Evolutionary conservation across 495 filamentous ascomycete genomes (phyloP).

Genomic region (Penicillium roqueforti): DNA sequence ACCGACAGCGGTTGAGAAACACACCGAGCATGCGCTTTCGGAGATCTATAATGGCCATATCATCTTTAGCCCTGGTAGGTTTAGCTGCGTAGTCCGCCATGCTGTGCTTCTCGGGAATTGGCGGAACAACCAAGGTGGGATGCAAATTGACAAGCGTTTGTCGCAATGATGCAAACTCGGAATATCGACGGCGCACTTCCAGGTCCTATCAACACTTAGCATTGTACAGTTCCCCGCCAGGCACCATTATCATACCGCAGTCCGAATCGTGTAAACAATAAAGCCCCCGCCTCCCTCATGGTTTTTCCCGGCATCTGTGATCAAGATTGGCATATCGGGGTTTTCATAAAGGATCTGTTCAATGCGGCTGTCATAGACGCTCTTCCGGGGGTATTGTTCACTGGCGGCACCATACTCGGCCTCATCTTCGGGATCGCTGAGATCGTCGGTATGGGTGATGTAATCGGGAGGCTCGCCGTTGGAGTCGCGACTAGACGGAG

Average conservation of each 20-base stretch:
- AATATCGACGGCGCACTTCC: slow-evolving; percentile 91
- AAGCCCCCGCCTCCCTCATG: slow-evolving; percentile 82
- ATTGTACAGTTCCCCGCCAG: not conserved
- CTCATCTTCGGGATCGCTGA: slow-evolving; percentile 62
- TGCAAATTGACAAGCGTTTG: slow-evolving; percentile 85
- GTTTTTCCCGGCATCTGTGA: slow-evolving; percentile 93
- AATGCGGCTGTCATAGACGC: slow-evolving; percentile 88
- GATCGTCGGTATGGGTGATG: slow-evolving; percentile 50
- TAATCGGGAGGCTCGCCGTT: slow-evolving; percentile 55
- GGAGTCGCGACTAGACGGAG: slow-evolving; percentile 43
- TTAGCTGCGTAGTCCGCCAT: slow-evolving; percentile 98
- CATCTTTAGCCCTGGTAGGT: slow-evolving; percentile 95
- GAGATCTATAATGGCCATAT: slow-evolving; percentile 90
- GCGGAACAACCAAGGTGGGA: slow-evolving; percentile 89
- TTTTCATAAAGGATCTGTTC: slow-evolving; percentile 97
- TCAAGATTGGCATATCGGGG: slow-evolving; percentile 80
- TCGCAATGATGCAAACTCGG: slow-evolving; percentile 91
- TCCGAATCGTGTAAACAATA: slow-evolving; percentile 95
- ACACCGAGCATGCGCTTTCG: slow-evolving; percentile 94
- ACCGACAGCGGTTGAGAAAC: slow-evolving; percentile 86
- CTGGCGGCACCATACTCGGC: slow-evolving; percentile 31
- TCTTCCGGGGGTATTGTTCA: slow-evolving; percentile 55
- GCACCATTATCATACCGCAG: slow-evolving; percentile 61
- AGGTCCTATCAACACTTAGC: slow-evolving; percentile 60
- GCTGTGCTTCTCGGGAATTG: slow-evolving; percentile 96